phyloP scores from a whole-genome alignment of 139 green algal species.

The Astrephomene gubernaculifera region DNA sequence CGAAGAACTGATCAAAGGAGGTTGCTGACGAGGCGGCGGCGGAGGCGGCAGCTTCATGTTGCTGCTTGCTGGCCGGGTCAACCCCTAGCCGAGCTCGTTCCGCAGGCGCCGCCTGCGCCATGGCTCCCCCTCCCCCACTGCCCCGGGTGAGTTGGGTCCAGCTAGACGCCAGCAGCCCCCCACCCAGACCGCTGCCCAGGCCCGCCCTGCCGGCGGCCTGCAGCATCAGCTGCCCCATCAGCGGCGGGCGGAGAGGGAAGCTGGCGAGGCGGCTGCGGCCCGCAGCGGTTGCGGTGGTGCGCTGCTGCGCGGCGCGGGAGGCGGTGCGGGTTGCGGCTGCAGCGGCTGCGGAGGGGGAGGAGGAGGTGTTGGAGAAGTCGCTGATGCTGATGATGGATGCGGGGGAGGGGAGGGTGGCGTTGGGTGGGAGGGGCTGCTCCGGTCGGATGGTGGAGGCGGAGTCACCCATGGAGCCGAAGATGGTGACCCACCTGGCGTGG shows the following conservation, averaged over 20 bases:
- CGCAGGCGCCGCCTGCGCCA: neutral
- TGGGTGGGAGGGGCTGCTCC: neutral
- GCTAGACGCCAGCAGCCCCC: too few relatives aligned
- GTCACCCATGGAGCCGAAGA: constrained; percentile 56
- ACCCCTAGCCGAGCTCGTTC: neutral
- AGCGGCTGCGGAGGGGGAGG: neutral
- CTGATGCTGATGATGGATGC: neutral
- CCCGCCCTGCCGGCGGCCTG: neutral
- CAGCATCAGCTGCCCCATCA: neutral
- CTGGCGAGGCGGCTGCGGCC: constrained; percentile 9
- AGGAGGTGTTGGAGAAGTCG: neutral
- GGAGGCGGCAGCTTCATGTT: neutral
- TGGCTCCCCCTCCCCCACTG: neutral
- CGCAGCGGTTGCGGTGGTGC: neutral
- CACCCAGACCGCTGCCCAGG: neutral
- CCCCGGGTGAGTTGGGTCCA: neutral
- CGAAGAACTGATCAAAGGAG: constrained; percentile 23
- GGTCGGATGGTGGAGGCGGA: constrained; percentile 18
- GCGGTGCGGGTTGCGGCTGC: neutral
- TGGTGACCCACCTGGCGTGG: constrained; percentile 44
- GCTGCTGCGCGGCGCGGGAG: too few relatives aligned
- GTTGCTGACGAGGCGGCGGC: neutral
- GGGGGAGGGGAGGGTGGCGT: neutral
- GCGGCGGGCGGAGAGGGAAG: neutral
- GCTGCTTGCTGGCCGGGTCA: too few relatives aligned